Base-by-base conservation (phyloP, 1,284 basidiomycete species). In the Malassezia japonica region DNA sequence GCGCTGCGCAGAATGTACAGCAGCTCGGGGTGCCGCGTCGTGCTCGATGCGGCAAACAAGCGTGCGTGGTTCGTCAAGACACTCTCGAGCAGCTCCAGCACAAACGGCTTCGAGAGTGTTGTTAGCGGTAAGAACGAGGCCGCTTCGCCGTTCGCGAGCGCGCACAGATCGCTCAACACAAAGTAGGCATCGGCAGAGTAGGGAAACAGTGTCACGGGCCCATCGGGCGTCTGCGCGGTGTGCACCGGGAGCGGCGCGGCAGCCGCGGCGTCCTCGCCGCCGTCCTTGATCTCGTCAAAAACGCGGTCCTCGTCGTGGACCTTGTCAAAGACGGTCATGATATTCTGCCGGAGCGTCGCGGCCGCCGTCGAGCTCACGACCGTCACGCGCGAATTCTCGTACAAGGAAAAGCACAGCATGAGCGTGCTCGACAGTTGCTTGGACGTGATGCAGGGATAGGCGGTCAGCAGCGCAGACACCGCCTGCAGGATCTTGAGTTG, bases 271-370 rank as follows among this genome's bases (percentile, higher is more conserved):
- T 67, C 63, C 41, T 70, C 65, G 12, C 62, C 64, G 3, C 65
- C 61, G 28, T 46, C 60, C n/a, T 59, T 58, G 49, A 72, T 64
- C 9, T 44, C 57, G 39, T 67, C 61, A 13, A 73, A 61, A 6
- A 62, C 63, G 3, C 52, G 56, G 53, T 89, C 86, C 69, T 91
- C 87, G 16, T 82, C 80, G 1, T 83, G 81, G 67, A 96, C 85
- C 67, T 94, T 91, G 76, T 98, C 92, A 43, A 96, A 87, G 12
- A 96, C 84, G 60, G 94, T 87, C 90, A 98, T 96, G 48, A 98
- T 87, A 1, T 94, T 80, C 73, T 96, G 92, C 1, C 92, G 84
- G 6, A 98, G 79, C 0, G 91, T 96, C 0, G 94, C 92, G 0
- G 91, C 91, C 0, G 92, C 94, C 1, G 92, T 98, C 0, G 89